Conservation (phyloP, 345 rosid species). For the Bruguiera parviflora region DNA sequence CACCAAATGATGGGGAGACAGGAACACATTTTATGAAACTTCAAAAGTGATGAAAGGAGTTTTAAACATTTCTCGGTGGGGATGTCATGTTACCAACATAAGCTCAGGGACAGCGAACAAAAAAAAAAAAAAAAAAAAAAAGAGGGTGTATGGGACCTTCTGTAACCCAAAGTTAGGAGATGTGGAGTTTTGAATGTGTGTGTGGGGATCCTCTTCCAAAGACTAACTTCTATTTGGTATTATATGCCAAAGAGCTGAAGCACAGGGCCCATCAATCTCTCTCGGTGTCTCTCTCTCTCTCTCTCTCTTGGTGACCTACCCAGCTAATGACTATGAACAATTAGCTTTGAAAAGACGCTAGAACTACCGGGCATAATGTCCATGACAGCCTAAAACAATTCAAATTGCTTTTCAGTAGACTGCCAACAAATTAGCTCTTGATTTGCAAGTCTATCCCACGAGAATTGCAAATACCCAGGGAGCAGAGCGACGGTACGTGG, state of each 20-base stretch:
- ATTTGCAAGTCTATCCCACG: too few species aligned
- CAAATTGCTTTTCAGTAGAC: constrained; percentile 4
- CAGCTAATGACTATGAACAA: not conserved
- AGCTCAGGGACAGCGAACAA: constrained; percentile 11
- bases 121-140: constrained; percentile 39
- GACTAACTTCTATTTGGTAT: constrained; percentile 20
- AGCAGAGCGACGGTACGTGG: too few species aligned
- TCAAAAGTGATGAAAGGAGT: constrained; percentile 19
- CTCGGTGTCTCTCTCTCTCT: not conserved
- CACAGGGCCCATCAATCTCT: constrained; percentile 8
- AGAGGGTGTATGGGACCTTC: constrained; percentile 32
- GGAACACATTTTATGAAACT: constrained; percentile 49
- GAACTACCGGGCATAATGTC: not conserved
- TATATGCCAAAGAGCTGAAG: constrained; percentile 31
- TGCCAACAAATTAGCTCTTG: too few species aligned
- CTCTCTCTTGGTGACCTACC: not conserved
- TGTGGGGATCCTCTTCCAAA: constrained; percentile 45
- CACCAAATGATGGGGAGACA: constrained; percentile 55
- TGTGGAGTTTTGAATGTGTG: constrained; percentile 29
- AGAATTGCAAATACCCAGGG: too few species aligned
- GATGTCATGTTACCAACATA: constrained; percentile 36
- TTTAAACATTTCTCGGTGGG: constrained; percentile 32
- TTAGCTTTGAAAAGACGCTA: not conserved
- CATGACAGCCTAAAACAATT: constrained; percentile 17
- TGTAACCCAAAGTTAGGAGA: constrained; percentile 47